Percentiles rank a stretch among this genome's conserved stretches.
phyloP scores from a whole-genome alignment of 1,139 yeast genomes.

The Schwanniomyces etchellsii region DNA sequence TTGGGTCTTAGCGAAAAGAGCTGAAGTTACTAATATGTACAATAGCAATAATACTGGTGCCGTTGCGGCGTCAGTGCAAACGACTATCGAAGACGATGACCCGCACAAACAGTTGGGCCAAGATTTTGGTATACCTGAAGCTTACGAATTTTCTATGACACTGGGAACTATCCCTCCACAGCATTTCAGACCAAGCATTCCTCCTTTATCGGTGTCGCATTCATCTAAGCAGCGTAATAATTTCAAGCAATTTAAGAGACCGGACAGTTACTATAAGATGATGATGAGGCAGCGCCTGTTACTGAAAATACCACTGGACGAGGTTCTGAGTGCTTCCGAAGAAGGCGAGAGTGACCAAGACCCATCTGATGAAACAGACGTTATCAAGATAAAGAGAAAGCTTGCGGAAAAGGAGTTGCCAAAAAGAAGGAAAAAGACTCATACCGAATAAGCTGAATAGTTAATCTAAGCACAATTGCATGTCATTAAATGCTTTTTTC shows the following conservation, averaged over 20 bases:
- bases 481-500: too few species aligned
- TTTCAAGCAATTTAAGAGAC: conserved; percentile 8
- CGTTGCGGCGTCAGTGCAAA: background rate
- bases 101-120: too few species aligned
- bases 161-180: conserved; percentile 26
- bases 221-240: conserved; percentile 10
- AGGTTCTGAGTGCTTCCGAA: background rate
- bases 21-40: conserved; percentile 34
- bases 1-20: conserved; percentile 46
- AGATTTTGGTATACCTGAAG: conserved; percentile 22
- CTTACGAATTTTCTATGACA: conserved; percentile 32
- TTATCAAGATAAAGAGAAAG: background rate
- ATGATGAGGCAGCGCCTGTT: conserved; percentile 4
- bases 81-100: conserved; percentile 3
- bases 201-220: conserved; percentile 40
- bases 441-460: too few species aligned
- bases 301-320: conserved; percentile 4
- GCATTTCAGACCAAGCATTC: conserved; percentile 40
- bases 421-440: background rate
- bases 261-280: conserved; percentile 7
- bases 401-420: background rate
- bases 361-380: background rate
- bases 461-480: too few species aligned
- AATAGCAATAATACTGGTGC: background rate
- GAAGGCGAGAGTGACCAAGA: conserved; percentile 1